Evolutionary conservation across 768 basidiomycete genomes (phyloP).

Genomic region (Brasilioporus rufonigricans): DNA sequence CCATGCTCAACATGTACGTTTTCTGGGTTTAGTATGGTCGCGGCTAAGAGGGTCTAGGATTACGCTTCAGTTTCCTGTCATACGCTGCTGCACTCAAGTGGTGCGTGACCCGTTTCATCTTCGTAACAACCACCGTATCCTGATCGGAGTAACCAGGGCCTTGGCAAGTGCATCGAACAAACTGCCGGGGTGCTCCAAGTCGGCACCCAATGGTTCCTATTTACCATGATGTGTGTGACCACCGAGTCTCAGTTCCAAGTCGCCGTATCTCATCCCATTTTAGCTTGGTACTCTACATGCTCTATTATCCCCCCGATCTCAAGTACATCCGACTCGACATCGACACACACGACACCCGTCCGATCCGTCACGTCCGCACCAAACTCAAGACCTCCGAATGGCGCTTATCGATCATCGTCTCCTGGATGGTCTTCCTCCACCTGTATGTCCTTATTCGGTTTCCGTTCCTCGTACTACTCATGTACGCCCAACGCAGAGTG

Average conservation of each 20-base stretch:
- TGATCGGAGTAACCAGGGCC: conserved; percentile 43
- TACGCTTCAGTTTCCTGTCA: conserved; percentile 78
- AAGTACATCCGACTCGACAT: conserved; percentile 58
- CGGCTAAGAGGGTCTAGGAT: conserved; percentile 44
- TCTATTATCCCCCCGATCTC: conserved; percentile 85
- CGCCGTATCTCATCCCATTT: background rate
- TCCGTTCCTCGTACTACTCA: background rate
- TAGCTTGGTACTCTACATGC: conserved; percentile 86
- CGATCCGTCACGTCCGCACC: conserved; percentile 43
- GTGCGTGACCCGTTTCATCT: conserved; percentile 43
- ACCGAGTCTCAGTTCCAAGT: background rate
- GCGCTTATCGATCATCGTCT: conserved; percentile 72
- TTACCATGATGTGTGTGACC: conserved; percentile 73
- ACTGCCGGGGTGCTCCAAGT: conserved; percentile 84
- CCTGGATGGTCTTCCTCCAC: conserved; percentile 69
- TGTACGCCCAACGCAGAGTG: background rate
- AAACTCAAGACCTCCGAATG: conserved; percentile 63
- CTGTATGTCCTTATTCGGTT: conserved; percentile 50
- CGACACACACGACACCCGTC: conserved; percentile 41
- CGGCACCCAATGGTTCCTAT: conserved; percentile 78
- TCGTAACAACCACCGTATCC: background rate
- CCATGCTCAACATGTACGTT: conserved; percentile 78
- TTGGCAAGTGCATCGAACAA: conserved; percentile 72
- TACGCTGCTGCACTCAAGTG: conserved; percentile 76
- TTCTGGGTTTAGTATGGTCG: background rate